Evolutionary conservation across 176 grass and related monocot species (phyloP).

Genomic region (Zoysia japonica): DNA sequence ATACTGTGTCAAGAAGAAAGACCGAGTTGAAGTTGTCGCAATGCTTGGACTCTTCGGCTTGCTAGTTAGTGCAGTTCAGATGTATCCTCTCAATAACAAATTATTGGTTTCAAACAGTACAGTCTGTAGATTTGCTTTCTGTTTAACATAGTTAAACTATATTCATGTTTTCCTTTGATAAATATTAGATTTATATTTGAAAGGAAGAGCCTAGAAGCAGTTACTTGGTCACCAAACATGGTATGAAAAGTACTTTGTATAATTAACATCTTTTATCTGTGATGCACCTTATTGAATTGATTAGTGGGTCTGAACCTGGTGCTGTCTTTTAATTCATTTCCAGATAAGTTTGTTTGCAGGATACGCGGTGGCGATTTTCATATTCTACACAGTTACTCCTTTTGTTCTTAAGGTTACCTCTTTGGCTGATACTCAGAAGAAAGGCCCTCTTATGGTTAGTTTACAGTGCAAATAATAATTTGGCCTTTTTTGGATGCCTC

Average conservation of each 20-base stretch:
- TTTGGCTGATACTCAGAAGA: background rate
- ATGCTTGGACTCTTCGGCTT: conserved; percentile 71
- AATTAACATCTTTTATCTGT: conserved; percentile 5
- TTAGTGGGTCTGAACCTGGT: conserved; percentile 6
- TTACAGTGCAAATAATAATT: conserved; percentile 14
- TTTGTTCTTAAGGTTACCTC: conserved; percentile 55
- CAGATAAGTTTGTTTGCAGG: conserved; percentile 54
- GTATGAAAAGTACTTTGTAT: conserved; percentile 22
- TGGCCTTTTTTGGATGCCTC: background rate
- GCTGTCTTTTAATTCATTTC: conserved; percentile 9
- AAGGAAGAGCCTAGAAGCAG: conserved; percentile 48
- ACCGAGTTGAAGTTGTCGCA: conserved; percentile 68
- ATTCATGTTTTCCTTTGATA: conserved; percentile 22
- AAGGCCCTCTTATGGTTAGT: conserved; percentile 4
- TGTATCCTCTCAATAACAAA: conserved; percentile 55
- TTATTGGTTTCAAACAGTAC: background rate
- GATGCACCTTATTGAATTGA: conserved; percentile 15
- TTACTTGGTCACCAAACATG: conserved; percentile 57
- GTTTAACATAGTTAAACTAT: conserved; percentile 9
- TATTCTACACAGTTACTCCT: conserved; percentile 49
- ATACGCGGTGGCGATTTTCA: conserved; percentile 52
- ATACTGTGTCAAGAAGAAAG: conserved; percentile 75
- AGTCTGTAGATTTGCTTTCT: background rate
- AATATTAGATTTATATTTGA: conserved; percentile 55
- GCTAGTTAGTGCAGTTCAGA: conserved; percentile 56